phyloP scores from a whole-genome alignment of 2,329 filamentous ascomycete species.

The Canariomyces notabilis region DNA sequence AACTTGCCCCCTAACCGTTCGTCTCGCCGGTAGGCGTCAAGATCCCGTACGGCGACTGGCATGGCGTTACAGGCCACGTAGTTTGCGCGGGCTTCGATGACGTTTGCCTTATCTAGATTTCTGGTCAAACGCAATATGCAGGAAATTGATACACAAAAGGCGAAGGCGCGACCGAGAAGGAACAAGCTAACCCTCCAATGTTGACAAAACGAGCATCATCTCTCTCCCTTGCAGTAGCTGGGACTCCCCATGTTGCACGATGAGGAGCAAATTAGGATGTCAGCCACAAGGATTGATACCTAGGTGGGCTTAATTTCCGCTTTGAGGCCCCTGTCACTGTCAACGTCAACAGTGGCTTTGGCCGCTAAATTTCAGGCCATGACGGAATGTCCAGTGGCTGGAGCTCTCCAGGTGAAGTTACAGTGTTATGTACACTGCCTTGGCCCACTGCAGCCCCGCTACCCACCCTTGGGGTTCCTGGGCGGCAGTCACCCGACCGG shows the following conservation, averaged over 20 bases:
- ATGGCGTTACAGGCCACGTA: slow-evolving; percentile 30
- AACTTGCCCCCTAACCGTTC: slow-evolving; percentile 38
- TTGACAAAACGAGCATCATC: too few species aligned
- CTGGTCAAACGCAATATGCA: too few species aligned
- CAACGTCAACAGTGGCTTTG: neutral
- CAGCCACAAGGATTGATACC: too few species aligned
- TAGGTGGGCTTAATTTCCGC: too few species aligned
- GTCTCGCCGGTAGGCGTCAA: slow-evolving; percentile 41
- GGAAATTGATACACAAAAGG: too few species aligned
- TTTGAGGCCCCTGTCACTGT: too few species aligned
- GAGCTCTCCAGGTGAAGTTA: slow-evolving; percentile 4
- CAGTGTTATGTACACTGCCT: neutral
- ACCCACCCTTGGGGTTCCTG: too few species aligned
- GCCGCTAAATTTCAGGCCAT: slow-evolving; percentile 1
- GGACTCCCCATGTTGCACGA: too few species aligned
- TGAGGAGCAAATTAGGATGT: too few species aligned
- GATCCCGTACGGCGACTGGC: slow-evolving; percentile 35
- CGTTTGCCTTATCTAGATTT: neutral
- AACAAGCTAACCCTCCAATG: too few species aligned
- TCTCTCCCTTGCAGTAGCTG: too few species aligned
- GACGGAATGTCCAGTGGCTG: slow-evolving; percentile 6
- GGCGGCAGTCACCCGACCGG: neutral
- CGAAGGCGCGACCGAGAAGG: too few species aligned
- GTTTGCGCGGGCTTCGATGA: neutral
- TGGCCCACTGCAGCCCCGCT: neutral